Evolutionary conservation across 768 basidiomycete genomes (phyloP), one percentile per base, ranked within the genome.

Genomic region (Pluteus cervinus): DNA sequence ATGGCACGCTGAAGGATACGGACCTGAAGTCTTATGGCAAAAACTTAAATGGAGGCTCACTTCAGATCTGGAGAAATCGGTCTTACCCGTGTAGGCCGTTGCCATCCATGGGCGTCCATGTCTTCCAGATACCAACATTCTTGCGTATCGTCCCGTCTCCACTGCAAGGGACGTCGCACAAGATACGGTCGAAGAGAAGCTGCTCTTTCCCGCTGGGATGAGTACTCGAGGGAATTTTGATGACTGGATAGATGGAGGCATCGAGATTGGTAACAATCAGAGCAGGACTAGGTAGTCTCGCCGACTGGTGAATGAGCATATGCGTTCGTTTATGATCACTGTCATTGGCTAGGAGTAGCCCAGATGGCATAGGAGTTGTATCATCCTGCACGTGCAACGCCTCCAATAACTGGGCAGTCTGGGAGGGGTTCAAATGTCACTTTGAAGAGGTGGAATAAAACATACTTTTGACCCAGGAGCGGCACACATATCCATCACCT

Each of bases 401-500:
- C 66, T 99, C 96, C 33, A 99, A 78, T 30, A 99, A 73, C 66
- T 99, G 96, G 7, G 92, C 89, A 6, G 94, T 96, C 85, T 89
- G 51, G 32, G 40, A 26, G n/a, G 33, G 21, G 24, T 29, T 43
- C 15, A 35, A 36, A 26, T 28, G 3, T 33, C 24, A 36, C 8
- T 22, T 10, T 24, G 16, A 29, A 36, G 22, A 39, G 23, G 12
- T 15, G 32, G n/a, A 36, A 33, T 24, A 5, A 16, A 21, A 18
- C 54, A 22, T 46, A 86, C 88, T 68, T 99, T 99, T 16, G 92
- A 96, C 4, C 96, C 96, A 0, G 96, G 96, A 2, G 96, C 94
- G 12, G 96, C 96, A 55, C 96, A 99, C 88, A 94, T 91, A 58
- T 99, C 96, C 50, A 98, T 79, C 14, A 89, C 85, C 79, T 86